phyloP scores from a whole-genome alignment of 2,329 filamentous ascomycete species.

The Cytospora chrysosperma region DNA sequence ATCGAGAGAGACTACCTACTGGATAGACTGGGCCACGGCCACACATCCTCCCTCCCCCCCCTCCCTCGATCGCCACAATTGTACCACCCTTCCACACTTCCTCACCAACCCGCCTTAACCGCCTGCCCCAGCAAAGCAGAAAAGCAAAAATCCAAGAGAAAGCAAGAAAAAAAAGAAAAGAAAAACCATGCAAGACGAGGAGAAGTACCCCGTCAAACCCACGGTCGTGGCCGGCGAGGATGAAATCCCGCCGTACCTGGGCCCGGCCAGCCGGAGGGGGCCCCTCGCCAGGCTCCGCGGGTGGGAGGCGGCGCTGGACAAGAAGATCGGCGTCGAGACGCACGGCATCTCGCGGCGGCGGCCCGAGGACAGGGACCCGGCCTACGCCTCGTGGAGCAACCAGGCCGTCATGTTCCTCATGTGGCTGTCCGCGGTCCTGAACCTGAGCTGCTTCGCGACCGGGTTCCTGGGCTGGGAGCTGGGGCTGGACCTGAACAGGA shows the following conservation, averaged over 20 bases:
- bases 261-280: slow-evolving; percentile 26
- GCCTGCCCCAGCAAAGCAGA: too few relatives aligned
- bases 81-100: too few relatives aligned
- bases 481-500: slow-evolving; percentile 44
- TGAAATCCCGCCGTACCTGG: slow-evolving; percentile 21
- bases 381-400: slow-evolving; percentile 39
- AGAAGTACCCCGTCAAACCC: slow-evolving; percentile 16
- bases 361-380: slow-evolving; percentile 42
- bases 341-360: slow-evolving; percentile 46
- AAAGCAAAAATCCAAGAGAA: too few relatives aligned
- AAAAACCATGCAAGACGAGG: slow-evolving; percentile 23
- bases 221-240: slow-evolving; percentile 14
- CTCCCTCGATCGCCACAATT: too few relatives aligned
- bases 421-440: slow-evolving; percentile 53
- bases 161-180: too few relatives aligned
- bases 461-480: slow-evolving; percentile 52
- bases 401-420: slow-evolving; percentile 50
- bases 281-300: slow-evolving; percentile 39
- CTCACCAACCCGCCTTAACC: too few relatives aligned
- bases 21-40: too few relatives aligned
- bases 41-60: not conserved
- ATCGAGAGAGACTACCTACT: not conserved
- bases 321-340: slow-evolving; percentile 48
- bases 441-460: slow-evolving; percentile 50
- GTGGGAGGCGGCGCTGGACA: slow-evolving; percentile 45